Evolutionary conservation across 805 yeast species (phyloP), one percentile per base, ranked within the genome.

Genomic region (Saturnispora quitensis): DNA sequence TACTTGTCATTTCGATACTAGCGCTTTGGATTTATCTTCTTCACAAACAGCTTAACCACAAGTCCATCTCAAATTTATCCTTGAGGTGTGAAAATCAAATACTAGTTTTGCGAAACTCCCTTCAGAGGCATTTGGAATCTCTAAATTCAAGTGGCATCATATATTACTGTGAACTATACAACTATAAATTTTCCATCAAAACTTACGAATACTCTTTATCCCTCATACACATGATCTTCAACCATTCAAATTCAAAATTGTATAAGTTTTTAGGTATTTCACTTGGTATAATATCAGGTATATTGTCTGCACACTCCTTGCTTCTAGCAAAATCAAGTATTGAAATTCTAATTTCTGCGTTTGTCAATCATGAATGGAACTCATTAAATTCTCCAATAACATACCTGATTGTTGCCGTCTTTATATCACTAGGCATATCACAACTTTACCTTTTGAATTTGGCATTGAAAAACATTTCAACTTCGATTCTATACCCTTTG

Each of bases 311-410:
- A 0, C 95, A 87, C 62, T 86, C 96, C 2, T 74, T 89, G 47
- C 72, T 89, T 52, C 74, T 88, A 67, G 96, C 96, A n/a, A 89
- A 89, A 66, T 80, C 89, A 0, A 77, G 86, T 0, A 85, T 89
- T 20, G 95, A 86, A 59, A 77, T 86, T 12, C 60, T 84, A 2
- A 64, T 84, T 2, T 72, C 68, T 53, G 76, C 73, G 33, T 68
- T 70, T 48, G 63, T 65, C 47, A 66, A 63, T 46, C 66, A 67
- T 50, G 50, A 53, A 38, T 48, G 62, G 55, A 47, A 59, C 53
- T 53, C 62, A 48, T 67, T 78, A 17, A 63, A 68, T 46, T 63
- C 71, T 44, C 62, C 68, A 46, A 68, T 67, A 51, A 66, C 80
- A 9, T 81, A 80, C 75, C 33, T 74, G 0, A 72, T 88, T 9